Base-by-base conservation (phyloP, 2,329 filamentous ascomycete species). In the Scedosporium aurantiacum region DNA sequence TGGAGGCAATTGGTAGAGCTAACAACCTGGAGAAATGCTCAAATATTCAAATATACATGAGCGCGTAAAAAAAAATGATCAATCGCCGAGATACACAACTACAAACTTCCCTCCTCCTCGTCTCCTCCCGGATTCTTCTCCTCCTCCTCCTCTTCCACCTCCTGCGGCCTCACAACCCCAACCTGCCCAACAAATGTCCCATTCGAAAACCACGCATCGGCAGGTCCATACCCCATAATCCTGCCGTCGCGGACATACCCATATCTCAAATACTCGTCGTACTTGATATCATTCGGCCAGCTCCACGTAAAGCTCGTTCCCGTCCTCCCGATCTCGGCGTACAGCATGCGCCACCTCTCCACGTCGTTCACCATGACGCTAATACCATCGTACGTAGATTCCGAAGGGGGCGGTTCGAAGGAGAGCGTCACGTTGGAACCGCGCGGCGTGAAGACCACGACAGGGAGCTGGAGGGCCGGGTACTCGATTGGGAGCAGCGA, bases 401-500 rank as follows among this genome's bases (percentile, higher is more conserved):
- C 60, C 7, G 14, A 27, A 12, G 52, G 71, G 6, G 14, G n/a
- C 4, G 18, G 50, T 4, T 40, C 32, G 25, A 61, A 70, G 43
- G 64, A 65, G 14, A 71, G 80, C n/a, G 75, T 73, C 63, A 85
- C 82, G 1, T 78, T 82, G 58, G 82, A 81, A 62, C 80, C 80
- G 1, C 70, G 65, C 5, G 25, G 64, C 21, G 58, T 69, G 7
- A 70, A 68, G 0, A 66, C 72, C 63, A 73, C 75, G 68, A 67
- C 66, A 28, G 67, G 73, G 61, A 64, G 66, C 60, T 73, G 62
- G 41, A 73, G 70, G 1, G 60, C 73, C 63, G 70, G 84, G 0
- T 72, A 76, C 63, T 78, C 76, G 4, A 74, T 78, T 37, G 79
- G 76, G n/a, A 91, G 71, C 16, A 91, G 71, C 16, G 81, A 80